phyloP scores from a whole-genome alignment of 345 rosid genomes.

The Zanthoxylum bungeanum region DNA sequence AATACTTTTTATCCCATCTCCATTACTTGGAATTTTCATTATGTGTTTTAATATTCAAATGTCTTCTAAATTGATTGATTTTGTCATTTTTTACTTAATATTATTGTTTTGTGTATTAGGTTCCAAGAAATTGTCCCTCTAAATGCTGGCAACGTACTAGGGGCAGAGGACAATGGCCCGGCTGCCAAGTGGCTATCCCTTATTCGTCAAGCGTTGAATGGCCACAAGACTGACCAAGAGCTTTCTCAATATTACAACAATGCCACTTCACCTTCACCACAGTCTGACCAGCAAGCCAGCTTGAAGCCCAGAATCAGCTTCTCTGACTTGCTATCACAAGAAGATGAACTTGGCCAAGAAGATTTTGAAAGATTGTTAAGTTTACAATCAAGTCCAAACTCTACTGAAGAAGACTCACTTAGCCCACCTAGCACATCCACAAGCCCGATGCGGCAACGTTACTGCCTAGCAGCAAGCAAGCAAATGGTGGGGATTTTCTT shows the following conservation, averaged over 20 bases:
- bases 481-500: conserved; percentile 95
- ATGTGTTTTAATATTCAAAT: background rate
- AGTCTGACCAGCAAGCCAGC: conserved; percentile 9
- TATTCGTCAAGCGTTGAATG: conserved; percentile 62
- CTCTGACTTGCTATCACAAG: conserved; percentile 45
- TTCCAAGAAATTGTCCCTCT: conserved; percentile 90
- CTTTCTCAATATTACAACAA: conserved; percentile 19
- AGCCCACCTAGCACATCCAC: conserved; percentile 15
- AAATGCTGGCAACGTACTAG: conserved; percentile 80
- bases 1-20: background rate
- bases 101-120: conserved; percentile 24
- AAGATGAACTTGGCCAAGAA: conserved; percentile 42
- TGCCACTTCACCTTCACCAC: conserved; percentile 23
- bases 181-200: conserved; percentile 81
- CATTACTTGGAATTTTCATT: background rate
- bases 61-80: background rate
- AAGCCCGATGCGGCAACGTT: conserved; percentile 31
- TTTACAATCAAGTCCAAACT: conserved; percentile 2
- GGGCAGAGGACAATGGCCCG: conserved; percentile 73
- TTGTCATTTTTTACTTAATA: background rate
- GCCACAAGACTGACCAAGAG: conserved; percentile 21
- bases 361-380: conserved; percentile 27
- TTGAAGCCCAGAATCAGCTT: conserved; percentile 47
- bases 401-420: conserved; percentile 23
- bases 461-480: conserved; percentile 78